Evolutionary conservation across 257 asterid genomes (phyloP), one percentile per base, ranked within the genome.

Genomic region (Galeopsis tetrahit): DNA sequence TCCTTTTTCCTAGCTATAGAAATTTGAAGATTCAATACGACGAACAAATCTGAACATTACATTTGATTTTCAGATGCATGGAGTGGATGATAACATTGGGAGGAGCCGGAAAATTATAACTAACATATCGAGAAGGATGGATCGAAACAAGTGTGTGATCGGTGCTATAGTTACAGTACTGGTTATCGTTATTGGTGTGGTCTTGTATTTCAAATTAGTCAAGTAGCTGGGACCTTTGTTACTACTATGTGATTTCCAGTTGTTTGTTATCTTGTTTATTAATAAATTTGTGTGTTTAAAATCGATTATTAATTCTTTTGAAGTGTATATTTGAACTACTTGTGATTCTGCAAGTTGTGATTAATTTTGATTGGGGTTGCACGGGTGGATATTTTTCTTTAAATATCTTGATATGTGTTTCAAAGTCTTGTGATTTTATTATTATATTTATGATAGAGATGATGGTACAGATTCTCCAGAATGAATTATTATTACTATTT

Each of bases 41-140:
- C 48, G 32, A 63, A 62, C 2, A 10, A 10, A 52, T 62, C 2
- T 61, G 17, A 56, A 44, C 32, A 15, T 66, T 9, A 13, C 33
- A 43, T 13, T 57, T 60, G 55, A 75, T 70, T 39, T 61, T 13
- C 85, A 91, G 96, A 68, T 91, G 78, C 81, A 80, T 73, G 96
- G 92, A 1, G 94, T 89, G 46, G 94, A 91, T 51, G 90, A 87
- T 76, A 89, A 91, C 80, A 43, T 89, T 36, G 62, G 89, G 79
- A 71, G 91, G 77, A 89, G 94, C 86, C 85, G 68, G 79, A 91
- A 51, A 68, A 79, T 89, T 9, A 65, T 91, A 78, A 80, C 80
- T 7, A 72, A 76, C 83, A 91, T 91, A 13, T 71, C 89, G 6
- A 85, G 86, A 81, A 89, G 96, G 88, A 85, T 91, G 92, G 71